Evolutionary conservation across 805 yeast genomes (phyloP).

Genomic region (Peterozyma xylosa): DNA sequence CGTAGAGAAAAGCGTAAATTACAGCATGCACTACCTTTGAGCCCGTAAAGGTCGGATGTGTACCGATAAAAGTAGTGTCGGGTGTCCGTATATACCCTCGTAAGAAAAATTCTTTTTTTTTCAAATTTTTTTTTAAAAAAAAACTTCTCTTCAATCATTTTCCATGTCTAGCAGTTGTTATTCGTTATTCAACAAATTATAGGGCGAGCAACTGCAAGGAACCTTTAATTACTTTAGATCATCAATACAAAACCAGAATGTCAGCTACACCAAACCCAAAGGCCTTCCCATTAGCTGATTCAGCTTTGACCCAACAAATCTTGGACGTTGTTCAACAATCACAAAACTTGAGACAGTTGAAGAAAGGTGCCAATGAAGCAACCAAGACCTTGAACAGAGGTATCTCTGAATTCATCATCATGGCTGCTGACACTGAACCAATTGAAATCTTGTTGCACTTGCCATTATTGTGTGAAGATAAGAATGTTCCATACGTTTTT

Average conservation of each 20-base stretch:
- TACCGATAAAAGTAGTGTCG: no score
- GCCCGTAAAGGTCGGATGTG: no score
- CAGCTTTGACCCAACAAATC: conserved; percentile 92
- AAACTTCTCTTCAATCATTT: neutral
- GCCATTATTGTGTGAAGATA: conserved; percentile 97
- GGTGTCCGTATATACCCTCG: no score
- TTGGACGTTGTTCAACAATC: conserved; percentile 98
- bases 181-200: conserved; percentile 2
- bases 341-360: conserved; percentile 94
- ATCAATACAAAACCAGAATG: conserved; percentile 29
- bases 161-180: neutral
- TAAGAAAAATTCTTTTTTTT: neutral
- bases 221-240: conserved; percentile 26
- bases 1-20: no score
- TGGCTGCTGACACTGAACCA: conserved; percentile 99
- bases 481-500: conserved; percentile 98
- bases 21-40: no score
- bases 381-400: conserved; percentile 99
- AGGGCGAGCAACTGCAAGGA: conserved; percentile 50
- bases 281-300: conserved; percentile 98
- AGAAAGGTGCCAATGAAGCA: conserved; percentile 99
- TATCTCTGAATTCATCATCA: conserved; percentile 96
- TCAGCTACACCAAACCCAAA: conserved; percentile 85
- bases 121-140: neutral
- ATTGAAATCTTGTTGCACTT: conserved; percentile 96